A percentile compares a stretch with the other conserved stretches of the same genome.
phyloP scores from a whole-genome alignment of 805 yeast genomes.

The Tetrapisispora phaffii region DNA sequence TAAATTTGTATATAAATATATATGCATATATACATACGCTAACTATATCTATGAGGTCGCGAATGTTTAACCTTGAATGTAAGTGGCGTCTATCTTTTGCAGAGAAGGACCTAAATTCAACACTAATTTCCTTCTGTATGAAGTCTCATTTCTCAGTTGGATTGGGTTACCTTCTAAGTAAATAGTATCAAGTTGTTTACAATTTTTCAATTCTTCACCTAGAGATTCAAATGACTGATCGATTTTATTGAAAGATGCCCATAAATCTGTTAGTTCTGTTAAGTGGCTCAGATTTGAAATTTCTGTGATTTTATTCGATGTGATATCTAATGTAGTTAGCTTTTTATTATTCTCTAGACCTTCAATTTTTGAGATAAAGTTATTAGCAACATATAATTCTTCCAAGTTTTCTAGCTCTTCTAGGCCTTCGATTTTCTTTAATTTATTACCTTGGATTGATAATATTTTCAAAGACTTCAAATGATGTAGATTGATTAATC shows the following conservation, averaged over 20 bases:
- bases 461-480: constrained; percentile 59
- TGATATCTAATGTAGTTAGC: constrained; percentile 67
- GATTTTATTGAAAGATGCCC: constrained; percentile 80
- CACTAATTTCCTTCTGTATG: constrained; percentile 75
- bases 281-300: constrained; percentile 61
- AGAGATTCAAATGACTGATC: constrained; percentile 56
- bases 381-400: constrained; percentile 82
- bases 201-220: constrained; percentile 49
- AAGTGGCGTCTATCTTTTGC: constrained; percentile 86
- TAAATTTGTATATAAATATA: not conserved
- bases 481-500: constrained; percentile 50
- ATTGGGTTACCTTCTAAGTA: constrained; percentile 92
- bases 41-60: not conserved
- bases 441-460: constrained; percentile 79
- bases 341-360: constrained; percentile 63
- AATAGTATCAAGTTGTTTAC: constrained; percentile 69
- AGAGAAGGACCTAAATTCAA: constrained; percentile 55
- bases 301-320: constrained; percentile 57
- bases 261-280: constrained; percentile 69
- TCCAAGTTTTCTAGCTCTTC: constrained; percentile 62
- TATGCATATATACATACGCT: not conserved
- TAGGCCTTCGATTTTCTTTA: constrained; percentile 72
- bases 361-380: constrained; percentile 65
- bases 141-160: constrained; percentile 60
- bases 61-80: constrained; percentile 31